Conservation (phyloP, 2,329 filamentous ascomycete genomes). For the Septoria petroselini region DNA sequence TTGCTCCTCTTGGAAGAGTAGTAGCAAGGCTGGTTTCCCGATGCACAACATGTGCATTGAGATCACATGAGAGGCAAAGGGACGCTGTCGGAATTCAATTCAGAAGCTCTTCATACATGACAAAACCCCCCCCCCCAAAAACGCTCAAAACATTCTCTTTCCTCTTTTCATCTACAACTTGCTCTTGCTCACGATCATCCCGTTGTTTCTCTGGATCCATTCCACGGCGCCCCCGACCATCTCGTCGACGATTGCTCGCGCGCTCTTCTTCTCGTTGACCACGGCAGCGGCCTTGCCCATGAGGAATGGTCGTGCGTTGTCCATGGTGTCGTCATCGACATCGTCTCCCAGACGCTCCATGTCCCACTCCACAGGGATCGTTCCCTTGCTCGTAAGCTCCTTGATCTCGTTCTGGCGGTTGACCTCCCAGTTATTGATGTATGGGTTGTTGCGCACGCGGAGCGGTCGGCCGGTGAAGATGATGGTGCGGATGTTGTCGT, state of each 20-base stretch:
- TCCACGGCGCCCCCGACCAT: slow-evolving; percentile 72
- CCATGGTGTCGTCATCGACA: slow-evolving; percentile 76
- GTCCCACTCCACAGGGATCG: slow-evolving; percentile 91
- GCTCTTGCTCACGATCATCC: slow-evolving; percentile 35
- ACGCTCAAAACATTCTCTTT: not conserved
- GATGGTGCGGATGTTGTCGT: slow-evolving; percentile 94
- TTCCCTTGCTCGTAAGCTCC: slow-evolving; percentile 80
- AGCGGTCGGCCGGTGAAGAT: slow-evolving; percentile 97
- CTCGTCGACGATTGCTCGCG: slow-evolving; percentile 91
- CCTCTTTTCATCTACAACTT: slow-evolving; percentile 34
- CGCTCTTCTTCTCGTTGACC: slow-evolving; percentile 85
- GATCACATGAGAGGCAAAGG: too few species aligned
- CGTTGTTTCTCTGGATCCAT: slow-evolving; percentile 32
- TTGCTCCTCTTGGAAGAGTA: too few species aligned
- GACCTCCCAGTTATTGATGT: slow-evolving; percentile 94
- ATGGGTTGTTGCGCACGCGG: slow-evolving; percentile 87
- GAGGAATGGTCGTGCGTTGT: slow-evolving; percentile 83
- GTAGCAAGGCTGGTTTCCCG: too few species aligned
- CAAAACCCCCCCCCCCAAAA: too few species aligned
- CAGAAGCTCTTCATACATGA: slow-evolving; percentile 9
- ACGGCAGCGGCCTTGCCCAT: slow-evolving; percentile 98
- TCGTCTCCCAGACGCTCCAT: slow-evolving; percentile 73
- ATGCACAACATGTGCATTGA: too few species aligned
- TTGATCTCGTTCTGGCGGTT: slow-evolving; percentile 89
- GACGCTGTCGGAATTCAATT: slow-evolving; percentile 2